These are phyloP conservation scores for Purpureocillium lavendulum DNA, from an alignment of 2,329 filamentous ascomycete species.

Conservation along the genomic window DNA sequence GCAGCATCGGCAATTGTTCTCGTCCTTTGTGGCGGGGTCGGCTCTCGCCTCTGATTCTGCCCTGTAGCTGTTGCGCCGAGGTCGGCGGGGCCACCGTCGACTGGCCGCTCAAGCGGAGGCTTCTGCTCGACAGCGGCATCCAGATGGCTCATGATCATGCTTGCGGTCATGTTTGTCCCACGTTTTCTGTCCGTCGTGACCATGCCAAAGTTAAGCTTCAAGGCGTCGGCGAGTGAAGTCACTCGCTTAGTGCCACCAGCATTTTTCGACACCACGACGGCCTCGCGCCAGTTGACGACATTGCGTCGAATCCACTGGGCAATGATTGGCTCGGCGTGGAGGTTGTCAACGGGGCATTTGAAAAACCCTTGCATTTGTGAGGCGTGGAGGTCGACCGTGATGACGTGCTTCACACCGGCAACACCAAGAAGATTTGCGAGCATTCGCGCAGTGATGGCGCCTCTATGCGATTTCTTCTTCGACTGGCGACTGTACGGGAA, in stretches of 20 bases:
- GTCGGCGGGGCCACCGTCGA: conserved; percentile 11
- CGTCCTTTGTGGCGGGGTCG: conserved; percentile 16
- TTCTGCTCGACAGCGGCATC: conserved; percentile 50
- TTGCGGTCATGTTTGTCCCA: conserved; percentile 64
- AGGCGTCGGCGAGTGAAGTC: conserved; percentile 86
- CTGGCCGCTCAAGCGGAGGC: conserved; percentile 27
- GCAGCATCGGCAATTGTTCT: conserved; percentile 31
- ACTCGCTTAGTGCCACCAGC: conserved; percentile 95
- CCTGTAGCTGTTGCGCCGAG: conserved; percentile 7
- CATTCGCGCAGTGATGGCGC: conserved; percentile 95
- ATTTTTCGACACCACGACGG: conserved; percentile 97
- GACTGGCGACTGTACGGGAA: conserved; percentile 99
- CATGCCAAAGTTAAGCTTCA: conserved; percentile 97
- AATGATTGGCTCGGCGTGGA: conserved; percentile 91
- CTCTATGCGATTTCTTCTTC: conserved; percentile 96
- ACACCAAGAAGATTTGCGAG: conserved; percentile 89
- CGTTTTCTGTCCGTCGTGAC: conserved; percentile 77
- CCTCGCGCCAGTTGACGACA: conserved; percentile 78
- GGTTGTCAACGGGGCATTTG: conserved; percentile 92
- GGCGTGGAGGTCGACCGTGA: conserved; percentile 92
- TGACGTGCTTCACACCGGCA: conserved; percentile 93
- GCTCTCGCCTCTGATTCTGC: conserved; percentile 11
- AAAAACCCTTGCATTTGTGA: conserved; percentile 99
- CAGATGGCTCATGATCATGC: conserved; percentile 65
- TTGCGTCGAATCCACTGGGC: conserved; percentile 92